These are phyloP conservation scores for Moesziomyces sp. DNA, from an alignment of 1,284 basidiomycete species.

Conservation along the genomic window DNA sequence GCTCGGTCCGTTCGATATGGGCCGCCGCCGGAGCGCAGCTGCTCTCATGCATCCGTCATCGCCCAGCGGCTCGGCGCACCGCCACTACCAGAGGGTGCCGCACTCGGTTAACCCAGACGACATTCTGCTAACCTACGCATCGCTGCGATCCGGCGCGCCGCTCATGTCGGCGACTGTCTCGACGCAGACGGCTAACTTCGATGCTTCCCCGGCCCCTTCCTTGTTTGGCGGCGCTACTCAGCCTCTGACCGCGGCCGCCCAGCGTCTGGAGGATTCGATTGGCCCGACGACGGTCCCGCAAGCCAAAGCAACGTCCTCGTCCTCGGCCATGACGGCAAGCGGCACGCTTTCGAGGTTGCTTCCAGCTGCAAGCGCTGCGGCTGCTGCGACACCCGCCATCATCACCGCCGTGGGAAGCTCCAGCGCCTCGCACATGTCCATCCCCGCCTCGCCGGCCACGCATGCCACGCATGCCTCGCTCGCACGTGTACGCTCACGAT, in stretches of 20 bases:
- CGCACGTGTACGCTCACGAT: conserved; percentile 35
- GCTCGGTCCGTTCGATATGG: conserved; percentile 32
- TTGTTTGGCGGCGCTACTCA: conserved; percentile 19
- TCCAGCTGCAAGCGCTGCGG: conserved; percentile 38
- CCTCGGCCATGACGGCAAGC: conserved; percentile 24
- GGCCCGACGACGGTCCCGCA: conserved; percentile 3
- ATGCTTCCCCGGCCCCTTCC: conserved; percentile 7
- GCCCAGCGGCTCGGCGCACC: conserved; percentile 26
- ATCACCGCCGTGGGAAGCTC: conserved; percentile 33
- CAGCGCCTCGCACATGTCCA: conserved; percentile 29
- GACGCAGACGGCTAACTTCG: conserved; percentile 10
- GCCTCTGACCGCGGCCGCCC: conserved; percentile 30
- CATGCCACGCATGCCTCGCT: conserved; percentile 21
- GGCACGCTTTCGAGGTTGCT: conserved; percentile 27
- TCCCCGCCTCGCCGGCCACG: conserved; percentile 25
- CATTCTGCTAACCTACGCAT: conserved; percentile 48
- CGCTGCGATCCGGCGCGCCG: conserved; percentile 47
- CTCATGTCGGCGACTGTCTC: conserved; percentile 22
- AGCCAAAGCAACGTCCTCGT: neutral
- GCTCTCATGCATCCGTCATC: conserved; percentile 31
- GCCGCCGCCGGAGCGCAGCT: conserved; percentile 28
- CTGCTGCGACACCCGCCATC: conserved; percentile 39
- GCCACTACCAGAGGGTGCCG: conserved; percentile 34
- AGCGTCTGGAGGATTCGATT: conserved; percentile 23
- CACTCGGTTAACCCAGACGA: conserved; percentile 46